Evolutionary conservation across 1,139 yeast species (phyloP).

Genomic region (Hyphopichia buzzinii): DNA sequence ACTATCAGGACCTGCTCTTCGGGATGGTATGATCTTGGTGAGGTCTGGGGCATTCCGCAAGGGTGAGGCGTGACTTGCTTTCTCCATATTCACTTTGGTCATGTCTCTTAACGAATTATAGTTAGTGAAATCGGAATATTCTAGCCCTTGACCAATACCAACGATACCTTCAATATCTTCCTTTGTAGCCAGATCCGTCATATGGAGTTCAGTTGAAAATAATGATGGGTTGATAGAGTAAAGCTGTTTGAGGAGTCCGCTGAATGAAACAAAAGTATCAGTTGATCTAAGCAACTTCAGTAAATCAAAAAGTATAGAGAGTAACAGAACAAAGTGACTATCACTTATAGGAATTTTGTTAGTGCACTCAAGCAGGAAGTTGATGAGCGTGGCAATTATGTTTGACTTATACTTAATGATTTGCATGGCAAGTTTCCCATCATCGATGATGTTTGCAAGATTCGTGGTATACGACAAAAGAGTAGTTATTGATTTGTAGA

Average conservation of each 20-base stretch:
- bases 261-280: slow-evolving; percentile 22
- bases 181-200: slow-evolving; percentile 21
- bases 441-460: slow-evolving; percentile 29
- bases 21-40: slow-evolving; percentile 36
- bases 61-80: slow-evolving; percentile 23
- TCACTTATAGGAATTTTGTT: slow-evolving; percentile 36
- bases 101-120: slow-evolving; percentile 24
- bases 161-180: slow-evolving; percentile 35
- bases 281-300: slow-evolving; percentile 34
- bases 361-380: slow-evolving; percentile 24
- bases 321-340: slow-evolving; percentile 26
- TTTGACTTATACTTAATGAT: slow-evolving; percentile 31
- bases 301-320: slow-evolving; percentile 30
- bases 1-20: slow-evolving; percentile 5
- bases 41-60: slow-evolving; percentile 33
- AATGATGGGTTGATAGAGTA: slow-evolving; percentile 28
- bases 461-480: slow-evolving; percentile 31
- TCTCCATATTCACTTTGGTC: slow-evolving; percentile 24
- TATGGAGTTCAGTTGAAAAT: slow-evolving; percentile 26
- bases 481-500: slow-evolving; percentile 27
- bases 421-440: slow-evolving; percentile 33
- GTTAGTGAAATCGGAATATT: slow-evolving; percentile 12
- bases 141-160: slow-evolving; percentile 25
- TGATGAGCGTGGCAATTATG: slow-evolving; percentile 28
- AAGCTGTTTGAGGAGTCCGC: slow-evolving; percentile 26